Evolutionary conservation across 2,329 filamentous ascomycete species (phyloP).

Genomic region (Hypoxylon sp.): DNA sequence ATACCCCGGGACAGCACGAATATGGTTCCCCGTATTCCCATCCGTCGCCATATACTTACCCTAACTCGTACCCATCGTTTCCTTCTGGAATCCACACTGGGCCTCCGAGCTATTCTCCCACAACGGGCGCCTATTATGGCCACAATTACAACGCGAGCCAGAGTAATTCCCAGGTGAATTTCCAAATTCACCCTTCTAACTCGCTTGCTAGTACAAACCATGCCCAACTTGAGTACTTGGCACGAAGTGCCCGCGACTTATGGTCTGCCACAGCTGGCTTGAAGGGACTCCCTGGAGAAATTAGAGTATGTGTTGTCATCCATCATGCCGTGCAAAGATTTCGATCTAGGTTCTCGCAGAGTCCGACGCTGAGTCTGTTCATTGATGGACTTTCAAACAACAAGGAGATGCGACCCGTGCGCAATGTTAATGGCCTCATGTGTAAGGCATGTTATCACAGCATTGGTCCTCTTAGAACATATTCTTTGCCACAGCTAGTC

Average conservation of each 20-base stretch:
- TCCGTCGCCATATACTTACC: slow-evolving; percentile 46
- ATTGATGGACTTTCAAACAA: slow-evolving; percentile 71
- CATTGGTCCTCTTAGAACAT: slow-evolving; percentile 59
- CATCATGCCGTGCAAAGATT: slow-evolving; percentile 74
- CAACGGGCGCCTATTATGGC: slow-evolving; percentile 40
- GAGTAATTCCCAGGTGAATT: slow-evolving; percentile 39
- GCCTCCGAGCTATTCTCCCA: slow-evolving; percentile 28
- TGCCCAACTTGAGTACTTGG: slow-evolving; percentile 67
- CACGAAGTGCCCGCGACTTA: slow-evolving; percentile 69
- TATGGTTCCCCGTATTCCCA: slow-evolving; percentile 33
- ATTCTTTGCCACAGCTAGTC: slow-evolving; percentile 72
- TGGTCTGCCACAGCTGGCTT: slow-evolving; percentile 75
- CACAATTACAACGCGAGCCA: slow-evolving; percentile 49
- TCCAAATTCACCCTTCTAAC: slow-evolving; percentile 47
- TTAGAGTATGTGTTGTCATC: slow-evolving; percentile 75
- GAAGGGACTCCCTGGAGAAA: slow-evolving; percentile 72
- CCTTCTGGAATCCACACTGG: slow-evolving; percentile 24
- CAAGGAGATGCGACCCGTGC: slow-evolving; percentile 70
- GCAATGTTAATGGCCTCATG: slow-evolving; percentile 66
- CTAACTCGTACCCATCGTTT: slow-evolving; percentile 23
- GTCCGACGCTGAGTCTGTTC: slow-evolving; percentile 71
- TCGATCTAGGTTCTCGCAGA: slow-evolving; percentile 69
- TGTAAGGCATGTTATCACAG: slow-evolving; percentile 69
- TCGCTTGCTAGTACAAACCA: slow-evolving; percentile 61
- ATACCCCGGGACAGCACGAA: slow-evolving; percentile 26